Evolutionary conservation across 352 stramenopile genomes (phyloP), one percentile per base, ranked within the genome.

Genomic region (Blastocystis sp.): DNA sequence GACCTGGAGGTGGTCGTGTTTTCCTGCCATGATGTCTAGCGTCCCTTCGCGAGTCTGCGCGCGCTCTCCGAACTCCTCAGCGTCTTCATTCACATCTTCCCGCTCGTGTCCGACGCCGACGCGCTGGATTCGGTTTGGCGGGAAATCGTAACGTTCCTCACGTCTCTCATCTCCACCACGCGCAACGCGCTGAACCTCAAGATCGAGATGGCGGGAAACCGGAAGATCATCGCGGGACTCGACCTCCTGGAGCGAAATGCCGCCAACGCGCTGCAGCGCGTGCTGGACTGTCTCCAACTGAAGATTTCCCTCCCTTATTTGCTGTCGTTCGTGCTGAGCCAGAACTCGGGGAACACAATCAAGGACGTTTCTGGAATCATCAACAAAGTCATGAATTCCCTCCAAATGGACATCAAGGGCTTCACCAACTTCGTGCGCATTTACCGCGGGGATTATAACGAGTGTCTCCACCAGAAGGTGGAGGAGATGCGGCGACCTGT

Each of bases 201-300:
- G 33, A 69, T 67, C 60, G 74, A 85, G 19, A 29, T 85, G 50
- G 45, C 31, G 0, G 74, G 41, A 26, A 85, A 67, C 50, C 74
- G 74, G 29, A 85, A 85, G 55, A 50, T 85, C 21, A 31, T 85
- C 9, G 74, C 74, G 31, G 74, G 50, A 67, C 50, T 85, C 3
- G 50, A 67, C 16, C 37, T 85, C 0, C 24, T 50, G 24, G 74
- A 85, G 41, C 39, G 31, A 66, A 69, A n/a, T 19, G 59, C 31
- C 24, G 50, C 50, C 21, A 59, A 62, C 10, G 41, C 24, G 51
- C 37, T 85, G 2, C 74, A 85, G 61, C 51, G 45, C 2, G 19
- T 85, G 9, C 26, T 85, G 21, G 74, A 85, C 55, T 16, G 9
- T 39, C 60, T 85, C 31, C 74, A 85, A 41, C 24, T 21, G 0